phyloP scores from a whole-genome alignment of 2,329 filamentous ascomycete genomes.

The Neopestalotiopsis clavispora region DNA sequence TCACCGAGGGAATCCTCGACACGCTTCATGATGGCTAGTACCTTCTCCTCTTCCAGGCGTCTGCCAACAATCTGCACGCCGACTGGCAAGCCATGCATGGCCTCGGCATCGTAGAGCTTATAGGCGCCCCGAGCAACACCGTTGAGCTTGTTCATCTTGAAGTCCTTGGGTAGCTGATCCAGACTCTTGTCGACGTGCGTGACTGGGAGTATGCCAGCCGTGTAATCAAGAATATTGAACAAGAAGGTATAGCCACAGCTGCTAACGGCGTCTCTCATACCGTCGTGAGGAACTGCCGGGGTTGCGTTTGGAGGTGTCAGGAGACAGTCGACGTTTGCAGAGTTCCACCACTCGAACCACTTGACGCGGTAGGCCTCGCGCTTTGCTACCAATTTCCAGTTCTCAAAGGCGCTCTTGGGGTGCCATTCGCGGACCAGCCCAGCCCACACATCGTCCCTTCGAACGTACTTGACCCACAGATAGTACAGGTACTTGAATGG shows the following conservation, averaged over 20 bases:
- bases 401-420: slow-evolving; percentile 74
- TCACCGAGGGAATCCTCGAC: slow-evolving; percentile 75
- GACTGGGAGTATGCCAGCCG: slow-evolving; percentile 80
- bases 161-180: slow-evolving; percentile 68
- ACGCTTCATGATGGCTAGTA: slow-evolving; percentile 78
- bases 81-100: slow-evolving; percentile 88
- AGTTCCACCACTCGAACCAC: slow-evolving; percentile 88
- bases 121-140: slow-evolving; percentile 83
- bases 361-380: slow-evolving; percentile 77
- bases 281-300: slow-evolving; percentile 84
- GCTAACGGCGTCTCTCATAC: slow-evolving; percentile 83
- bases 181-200: slow-evolving; percentile 77
- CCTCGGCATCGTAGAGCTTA: slow-evolving; percentile 79
- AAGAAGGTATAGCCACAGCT: slow-evolving; percentile 93
- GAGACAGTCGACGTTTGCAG: slow-evolving; percentile 75
- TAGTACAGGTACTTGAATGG: slow-evolving; percentile 86
- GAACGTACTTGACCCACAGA: slow-evolving; percentile 85
- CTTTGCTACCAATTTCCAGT: slow-evolving; percentile 80
- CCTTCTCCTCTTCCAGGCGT: slow-evolving; percentile 85
- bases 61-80: slow-evolving; percentile 84
- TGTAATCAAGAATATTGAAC: slow-evolving; percentile 91
- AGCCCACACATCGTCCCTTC: slow-evolving; percentile 78
- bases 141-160: slow-evolving; percentile 70
- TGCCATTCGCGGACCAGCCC: slow-evolving; percentile 75
- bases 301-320: slow-evolving; percentile 88